Percentiles rank a stretch among this genome's conserved stretches.
Evolutionary conservation across 1,139 yeast genomes (phyloP).

Genomic region (Ogataea hybrid): DNA sequence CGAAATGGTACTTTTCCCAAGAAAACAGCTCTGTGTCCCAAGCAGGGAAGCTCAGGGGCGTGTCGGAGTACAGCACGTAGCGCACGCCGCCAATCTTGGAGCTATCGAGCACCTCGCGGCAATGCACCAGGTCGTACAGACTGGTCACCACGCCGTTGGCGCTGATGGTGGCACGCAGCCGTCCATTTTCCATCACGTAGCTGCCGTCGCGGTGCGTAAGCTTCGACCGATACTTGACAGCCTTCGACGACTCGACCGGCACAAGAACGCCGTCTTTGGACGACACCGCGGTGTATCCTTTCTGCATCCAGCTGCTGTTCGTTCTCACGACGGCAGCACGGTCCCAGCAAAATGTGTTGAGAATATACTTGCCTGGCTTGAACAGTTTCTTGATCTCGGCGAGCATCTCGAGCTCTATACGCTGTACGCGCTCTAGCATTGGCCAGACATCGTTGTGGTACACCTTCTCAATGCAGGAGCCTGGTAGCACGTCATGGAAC

Average conservation of each 20-base stretch:
- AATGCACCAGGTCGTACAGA: slow-evolving; percentile 57
- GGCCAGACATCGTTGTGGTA: slow-evolving; percentile 90
- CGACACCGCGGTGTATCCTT: slow-evolving; percentile 3
- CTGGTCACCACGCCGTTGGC: slow-evolving; percentile 65
- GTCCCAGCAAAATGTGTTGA: slow-evolving; percentile 71
- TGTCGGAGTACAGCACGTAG: slow-evolving; percentile 78
- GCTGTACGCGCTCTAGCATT: slow-evolving; percentile 59
- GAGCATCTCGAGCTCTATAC: slow-evolving; percentile 51
- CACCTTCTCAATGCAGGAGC: slow-evolving; percentile 93
- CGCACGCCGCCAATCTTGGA: slow-evolving; percentile 70
- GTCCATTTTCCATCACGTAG: slow-evolving; percentile 55
- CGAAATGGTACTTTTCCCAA: slow-evolving; percentile 60
- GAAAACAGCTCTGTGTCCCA: slow-evolving; percentile 97
- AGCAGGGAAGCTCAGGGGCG: slow-evolving; percentile 88
- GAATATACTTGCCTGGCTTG: slow-evolving; percentile 36
- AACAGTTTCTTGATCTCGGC: slow-evolving; percentile 43
- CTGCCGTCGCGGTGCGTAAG: slow-evolving; percentile 40
- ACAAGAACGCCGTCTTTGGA: slow-evolving; percentile 1
- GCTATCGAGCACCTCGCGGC: slow-evolving; percentile 67
- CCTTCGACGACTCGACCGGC: slow-evolving; percentile 3
- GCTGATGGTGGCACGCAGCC: slow-evolving; percentile 55
- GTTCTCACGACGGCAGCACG: slow-evolving; percentile 52
- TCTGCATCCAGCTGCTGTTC: slow-evolving; percentile 18
- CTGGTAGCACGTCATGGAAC: slow-evolving; percentile 96
- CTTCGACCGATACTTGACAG: slow-evolving; percentile 43